These are phyloP conservation scores for Pseudofabraea citricarpa DNA, from an alignment of 2,329 filamentous ascomycete species.

Conservation along the genomic window DNA sequence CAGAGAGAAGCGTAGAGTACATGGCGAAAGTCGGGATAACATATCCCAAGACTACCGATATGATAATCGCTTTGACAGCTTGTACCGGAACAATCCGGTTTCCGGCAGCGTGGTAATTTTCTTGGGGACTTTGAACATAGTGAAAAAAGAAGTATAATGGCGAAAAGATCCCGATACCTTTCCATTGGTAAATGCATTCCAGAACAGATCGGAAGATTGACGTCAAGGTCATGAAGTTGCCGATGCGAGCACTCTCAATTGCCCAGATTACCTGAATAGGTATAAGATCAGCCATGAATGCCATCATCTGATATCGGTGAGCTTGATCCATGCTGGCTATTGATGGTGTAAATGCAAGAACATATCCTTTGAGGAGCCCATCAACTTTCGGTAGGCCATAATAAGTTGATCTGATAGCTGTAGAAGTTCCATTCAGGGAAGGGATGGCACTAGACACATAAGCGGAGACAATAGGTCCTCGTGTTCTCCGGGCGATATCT, in stretches of 20 bases:
- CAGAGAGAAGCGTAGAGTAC: slow-evolving; percentile 9
- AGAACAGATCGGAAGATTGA: slow-evolving; percentile 15
- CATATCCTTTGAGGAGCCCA: background rate
- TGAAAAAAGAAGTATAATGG: slow-evolving; percentile 30
- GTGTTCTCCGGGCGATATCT: slow-evolving; percentile 1
- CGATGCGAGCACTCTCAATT: slow-evolving; percentile 13
- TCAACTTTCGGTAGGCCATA: background rate
- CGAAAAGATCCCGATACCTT: slow-evolving; percentile 23
- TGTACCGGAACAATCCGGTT: slow-evolving; percentile 22
- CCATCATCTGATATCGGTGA: slow-evolving; percentile 12
- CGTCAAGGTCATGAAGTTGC: background rate
- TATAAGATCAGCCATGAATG: slow-evolving; percentile 18
- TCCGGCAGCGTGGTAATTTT: slow-evolving; percentile 25
- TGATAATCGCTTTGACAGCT: slow-evolving; percentile 22
- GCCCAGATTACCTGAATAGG: slow-evolving; percentile 19
- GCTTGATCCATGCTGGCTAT: background rate
- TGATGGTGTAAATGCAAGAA: background rate
- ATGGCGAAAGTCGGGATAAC: slow-evolving; percentile 14
- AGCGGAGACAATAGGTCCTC: background rate
- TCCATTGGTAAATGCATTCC: slow-evolving; percentile 16
- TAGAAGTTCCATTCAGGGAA: background rate
- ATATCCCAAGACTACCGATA: slow-evolving; percentile 19
- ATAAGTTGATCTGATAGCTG: background rate
- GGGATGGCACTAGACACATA: background rate
- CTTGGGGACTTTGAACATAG: slow-evolving; percentile 23